Base-by-base conservation (phyloP, 139 green algal species). In the Choricystis sp. region DNA sequence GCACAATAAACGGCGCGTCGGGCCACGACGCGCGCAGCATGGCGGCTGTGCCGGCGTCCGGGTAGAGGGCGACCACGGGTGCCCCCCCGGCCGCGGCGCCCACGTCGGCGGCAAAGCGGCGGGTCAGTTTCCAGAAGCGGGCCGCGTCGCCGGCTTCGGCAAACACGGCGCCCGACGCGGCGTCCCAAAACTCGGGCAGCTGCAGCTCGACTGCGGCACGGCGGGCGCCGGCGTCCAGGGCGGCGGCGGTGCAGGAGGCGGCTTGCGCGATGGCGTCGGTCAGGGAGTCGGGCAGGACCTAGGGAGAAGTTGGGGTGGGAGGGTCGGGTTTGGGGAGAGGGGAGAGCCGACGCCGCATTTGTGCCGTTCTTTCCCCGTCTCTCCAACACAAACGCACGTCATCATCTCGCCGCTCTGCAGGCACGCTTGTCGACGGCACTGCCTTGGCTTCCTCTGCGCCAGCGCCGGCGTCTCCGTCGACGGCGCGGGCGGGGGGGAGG, bases 111-210 rank as follows among this genome's bases (percentile, higher is more conserved):
- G 86, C 78, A 66, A 95, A 96, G 24, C 80, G 72, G 3, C 79
- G 63, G 5, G 69, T 83, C 14, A 91, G 72, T 63, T 86, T 85
- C 85, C 85, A 93, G 59, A 84, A 85, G 1, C 80, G 77, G 74
- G 87, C 75, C 70, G 94, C 81, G 63, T 94, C 89, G 3, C 84
- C 82, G 59, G 85, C 74, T 69, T 96, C 88, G 29, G 82, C 79
- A 69, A 94, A 96, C 3, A 91, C 76, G 9, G 86, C 79, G 22
- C 85, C 83, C 22, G 68, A 83, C 26, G 73, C 69, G 29, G 80
- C 81, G 69, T 90, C 77, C 88, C 87, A 97, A 58, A 96, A 91
- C 70, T 95, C 90, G 9, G 86, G 83, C 49, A 97, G 64, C 57
- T 94, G 72, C 19, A 97, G 77, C 76, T 97, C 90, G 2, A 94